Evolutionary conservation across 2,329 filamentous ascomycete species (phyloP).

Genomic region (Amauroascus niger): DNA sequence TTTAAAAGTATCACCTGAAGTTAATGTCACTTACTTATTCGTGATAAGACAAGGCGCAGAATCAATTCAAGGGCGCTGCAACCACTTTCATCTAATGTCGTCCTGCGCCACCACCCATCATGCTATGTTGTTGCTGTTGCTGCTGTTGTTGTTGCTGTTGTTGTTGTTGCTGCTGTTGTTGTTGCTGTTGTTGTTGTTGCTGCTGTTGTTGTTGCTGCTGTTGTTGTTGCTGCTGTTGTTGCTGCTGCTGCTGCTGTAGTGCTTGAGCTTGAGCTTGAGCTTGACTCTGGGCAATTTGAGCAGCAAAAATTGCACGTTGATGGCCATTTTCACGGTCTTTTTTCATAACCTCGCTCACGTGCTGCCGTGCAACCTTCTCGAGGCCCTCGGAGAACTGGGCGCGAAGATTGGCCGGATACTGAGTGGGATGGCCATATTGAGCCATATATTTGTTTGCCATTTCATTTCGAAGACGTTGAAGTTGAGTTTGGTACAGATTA

Average conservation of each 20-base stretch:
- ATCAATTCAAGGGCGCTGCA: neutral
- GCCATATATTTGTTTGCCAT: conserved; percentile 30
- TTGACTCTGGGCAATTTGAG: conserved; percentile 9
- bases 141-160: conserved; percentile 30
- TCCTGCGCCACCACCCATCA: conserved; percentile 36
- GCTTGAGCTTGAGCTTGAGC: conserved; percentile 16
- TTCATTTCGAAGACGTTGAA: conserved; percentile 30
- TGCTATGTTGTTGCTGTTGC: conserved; percentile 34
- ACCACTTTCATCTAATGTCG: neutral
- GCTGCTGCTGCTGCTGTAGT: conserved; percentile 32
- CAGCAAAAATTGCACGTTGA: conserved; percentile 22
- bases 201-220: conserved; percentile 32
- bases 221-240: conserved; percentile 34
- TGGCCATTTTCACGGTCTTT: conserved; percentile 30
- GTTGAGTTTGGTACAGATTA: conserved; percentile 30
- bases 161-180: conserved; percentile 32
- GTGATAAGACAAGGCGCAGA: neutral
- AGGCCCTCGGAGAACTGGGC: conserved; percentile 31
- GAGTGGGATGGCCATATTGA: conserved; percentile 32
- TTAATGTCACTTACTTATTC: neutral
- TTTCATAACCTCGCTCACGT: conserved; percentile 32
- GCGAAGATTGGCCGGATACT: conserved; percentile 32
- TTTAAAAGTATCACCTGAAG: neutral
- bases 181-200: too few species aligned
- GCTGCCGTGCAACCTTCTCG: conserved; percentile 31